Percentiles rank a stretch among this genome's conserved stretches.
These are phyloP conservation scores for Geotrichum carabidarum DNA, from an alignment of 1,139 yeast genomes.

Conservation along the genomic window DNA sequence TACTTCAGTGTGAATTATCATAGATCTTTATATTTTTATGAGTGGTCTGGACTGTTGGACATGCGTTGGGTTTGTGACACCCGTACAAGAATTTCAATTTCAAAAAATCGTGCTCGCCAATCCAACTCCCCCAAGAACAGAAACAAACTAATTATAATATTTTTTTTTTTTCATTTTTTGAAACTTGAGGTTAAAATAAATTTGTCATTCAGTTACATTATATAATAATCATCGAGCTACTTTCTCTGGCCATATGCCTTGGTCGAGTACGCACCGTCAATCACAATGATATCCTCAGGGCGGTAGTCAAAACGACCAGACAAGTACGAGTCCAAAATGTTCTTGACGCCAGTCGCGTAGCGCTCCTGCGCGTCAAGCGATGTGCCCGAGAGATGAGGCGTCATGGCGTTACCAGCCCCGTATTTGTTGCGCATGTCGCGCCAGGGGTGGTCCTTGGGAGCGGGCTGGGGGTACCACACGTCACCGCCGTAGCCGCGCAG, in stretches of 20 bases:
- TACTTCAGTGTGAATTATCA: too few species aligned
- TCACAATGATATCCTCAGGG: slow-evolving; percentile 68
- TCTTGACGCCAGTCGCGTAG: slow-evolving; percentile 64
- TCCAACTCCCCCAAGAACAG: too few species aligned
- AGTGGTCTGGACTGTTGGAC: too few species aligned
- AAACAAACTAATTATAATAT: background rate
- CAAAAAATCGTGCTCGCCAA: too few species aligned
- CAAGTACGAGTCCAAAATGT: slow-evolving; percentile 60
- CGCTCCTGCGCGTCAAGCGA: slow-evolving; percentile 75
- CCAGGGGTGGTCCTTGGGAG: slow-evolving; percentile 75
- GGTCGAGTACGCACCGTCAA: slow-evolving; percentile 68
- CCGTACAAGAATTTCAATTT: too few species aligned
- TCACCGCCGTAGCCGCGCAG: slow-evolving; percentile 80
- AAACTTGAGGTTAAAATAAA: too few species aligned
- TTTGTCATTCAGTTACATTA: background rate
- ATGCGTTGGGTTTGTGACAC: too few species aligned
- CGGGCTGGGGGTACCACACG: slow-evolving; percentile 80
- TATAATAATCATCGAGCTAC: background rate
- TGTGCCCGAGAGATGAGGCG: slow-evolving; percentile 78
- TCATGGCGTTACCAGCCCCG: slow-evolving; percentile 81
- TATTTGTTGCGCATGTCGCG: slow-evolving; percentile 57
- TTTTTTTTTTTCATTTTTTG: too few species aligned
- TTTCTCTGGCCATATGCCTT: slow-evolving; percentile 61
- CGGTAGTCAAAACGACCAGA: slow-evolving; percentile 59
- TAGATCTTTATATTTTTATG: too few species aligned